Percentiles rank a stretch among this genome's conserved stretches.
Conservation (phyloP, 2,329 filamentous ascomycete species). For the Phialemonium atrogriseum region DNA sequence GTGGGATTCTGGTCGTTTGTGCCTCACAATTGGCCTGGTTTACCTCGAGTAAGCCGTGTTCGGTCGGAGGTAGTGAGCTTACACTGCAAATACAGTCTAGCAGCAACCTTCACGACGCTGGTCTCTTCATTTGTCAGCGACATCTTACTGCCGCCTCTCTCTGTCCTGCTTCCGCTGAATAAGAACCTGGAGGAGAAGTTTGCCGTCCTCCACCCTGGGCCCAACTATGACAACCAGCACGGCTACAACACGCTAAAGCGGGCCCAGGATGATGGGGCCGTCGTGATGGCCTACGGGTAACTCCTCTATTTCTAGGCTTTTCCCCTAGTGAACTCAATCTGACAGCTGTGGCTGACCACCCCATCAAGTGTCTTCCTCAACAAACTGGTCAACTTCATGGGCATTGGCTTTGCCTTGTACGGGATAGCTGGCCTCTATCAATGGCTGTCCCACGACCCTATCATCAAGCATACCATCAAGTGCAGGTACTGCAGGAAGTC, state of each 20-base stretch:
- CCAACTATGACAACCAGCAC: conserved; percentile 37
- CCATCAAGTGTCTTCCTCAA: conserved; percentile 47
- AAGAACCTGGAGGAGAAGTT: conserved; percentile 70
- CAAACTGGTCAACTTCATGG: conserved; percentile 56
- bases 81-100: conserved; percentile 40
- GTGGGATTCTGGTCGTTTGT: conserved; percentile 12
- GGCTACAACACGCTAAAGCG: conserved; percentile 65
- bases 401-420: conserved; percentile 59
- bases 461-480: conserved; percentile 62
- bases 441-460: conserved; percentile 51
- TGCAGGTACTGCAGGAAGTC: conserved; percentile 59
- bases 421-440: conserved; percentile 55
- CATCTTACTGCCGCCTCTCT: conserved; percentile 61
- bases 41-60: no score
- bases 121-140: conserved; percentile 66
- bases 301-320: conserved; percentile 14
- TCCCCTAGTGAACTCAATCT: no score
- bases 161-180: conserved; percentile 59
- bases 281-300: conserved; percentile 64
- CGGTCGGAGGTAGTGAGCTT: background rate
- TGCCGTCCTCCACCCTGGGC: conserved; percentile 52
- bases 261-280: conserved; percentile 61
- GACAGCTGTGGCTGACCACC: no score
- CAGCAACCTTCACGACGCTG: conserved; percentile 61
- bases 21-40: no score